phyloP scores from a whole-genome alignment of 176 grass and related monocot species.

The Leersia perrieri region DNA sequence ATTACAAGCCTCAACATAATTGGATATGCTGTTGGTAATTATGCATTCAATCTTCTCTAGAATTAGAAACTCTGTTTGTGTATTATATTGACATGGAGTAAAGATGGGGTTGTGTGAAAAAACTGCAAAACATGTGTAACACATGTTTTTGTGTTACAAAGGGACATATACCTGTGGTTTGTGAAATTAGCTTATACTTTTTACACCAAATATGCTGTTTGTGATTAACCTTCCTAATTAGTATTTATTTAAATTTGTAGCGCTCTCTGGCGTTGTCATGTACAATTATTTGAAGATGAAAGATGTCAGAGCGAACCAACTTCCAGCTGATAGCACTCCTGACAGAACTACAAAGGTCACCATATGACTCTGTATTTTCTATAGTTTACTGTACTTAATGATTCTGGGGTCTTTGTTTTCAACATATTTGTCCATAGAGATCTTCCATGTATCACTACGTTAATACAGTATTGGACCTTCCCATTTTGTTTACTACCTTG shows the following conservation, averaged over 20 bases:
- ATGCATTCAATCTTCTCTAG: conserved; percentile 9
- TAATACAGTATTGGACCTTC: not conserved
- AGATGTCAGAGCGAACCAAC: conserved; percentile 71
- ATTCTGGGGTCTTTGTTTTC: not conserved
- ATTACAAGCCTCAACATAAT: conserved; percentile 99
- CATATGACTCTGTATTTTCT: not conserved
- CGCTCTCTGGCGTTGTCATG: conserved; percentile 91
- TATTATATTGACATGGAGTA: not conserved
- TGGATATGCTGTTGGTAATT: conserved; percentile 96
- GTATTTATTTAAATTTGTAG: conserved; percentile 40
- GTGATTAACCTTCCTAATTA: conserved; percentile 9
- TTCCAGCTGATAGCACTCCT: conserved; percentile 57
- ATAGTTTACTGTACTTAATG: not conserved
- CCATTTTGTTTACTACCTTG: not conserved
- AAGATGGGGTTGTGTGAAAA: not conserved
- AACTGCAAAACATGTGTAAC: not conserved
- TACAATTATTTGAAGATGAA: conserved; percentile 99
- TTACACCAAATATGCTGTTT: conserved; percentile 9
- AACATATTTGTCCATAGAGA: conserved; percentile 3
- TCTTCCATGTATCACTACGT: conserved; percentile 6
- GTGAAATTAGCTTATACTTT: conserved; percentile 11
- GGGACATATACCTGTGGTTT: not conserved
- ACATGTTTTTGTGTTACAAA: not conserved
- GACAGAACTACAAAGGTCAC: conserved; percentile 70
- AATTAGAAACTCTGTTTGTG: not conserved